Base-by-base conservation (phyloP, 108 stramenopile species). In the Fistulifera pelliculosa region DNA sequence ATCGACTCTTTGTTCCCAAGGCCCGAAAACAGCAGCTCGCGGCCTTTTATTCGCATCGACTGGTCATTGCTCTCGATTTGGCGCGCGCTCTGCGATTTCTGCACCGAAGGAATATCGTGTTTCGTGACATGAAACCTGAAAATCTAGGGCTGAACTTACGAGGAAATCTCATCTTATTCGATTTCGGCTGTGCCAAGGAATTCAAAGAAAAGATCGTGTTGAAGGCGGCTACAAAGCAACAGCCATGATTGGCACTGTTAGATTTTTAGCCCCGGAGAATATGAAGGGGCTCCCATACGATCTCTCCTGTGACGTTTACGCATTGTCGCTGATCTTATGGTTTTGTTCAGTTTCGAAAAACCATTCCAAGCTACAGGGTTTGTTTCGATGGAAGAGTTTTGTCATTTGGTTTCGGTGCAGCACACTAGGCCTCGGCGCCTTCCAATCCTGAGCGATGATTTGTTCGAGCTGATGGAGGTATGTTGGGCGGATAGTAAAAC, bases 211-310 rank as follows among this genome's bases (percentile, higher is more conserved):
- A 52, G 25, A 27, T 7, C n/a, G 96, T 58, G 16, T 47, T 23
- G 41, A 61, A 38, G 71, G 61, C 17, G 44, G 18, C 1, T 73
- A 77, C 61, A 99, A 99, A 64, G 98, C 96, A 0, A 94, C 95
- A 11, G 56, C 15, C 2, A 22, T 22, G 41, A 22, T 41, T 11
- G 56, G 56, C 2, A 44, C 56, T 19, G 17, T 44, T 8, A 41
- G 42, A 13, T 57, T 24, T 19, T 43, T 57, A 41, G 56, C 56
- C 21, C 56, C 80, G 21, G 89, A 90, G 55, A 77, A 85, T 19
- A 73, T 71, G 17, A 54, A 62, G 5, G 60, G 38, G 2, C 47
- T 77, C 40, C 65, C 75, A 12, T 93, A 93, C 75, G 85, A 80
- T 49, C 52, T 58, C 15, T 60, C 58, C 26, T 77, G 66, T 10